A percentile compares a stretch with the other conserved stretches of the same genome.
These are phyloP conservation scores for Xylona heveae DNA, from an alignment of 495 filamentous ascomycete genomes.

Conservation along the genomic window DNA sequence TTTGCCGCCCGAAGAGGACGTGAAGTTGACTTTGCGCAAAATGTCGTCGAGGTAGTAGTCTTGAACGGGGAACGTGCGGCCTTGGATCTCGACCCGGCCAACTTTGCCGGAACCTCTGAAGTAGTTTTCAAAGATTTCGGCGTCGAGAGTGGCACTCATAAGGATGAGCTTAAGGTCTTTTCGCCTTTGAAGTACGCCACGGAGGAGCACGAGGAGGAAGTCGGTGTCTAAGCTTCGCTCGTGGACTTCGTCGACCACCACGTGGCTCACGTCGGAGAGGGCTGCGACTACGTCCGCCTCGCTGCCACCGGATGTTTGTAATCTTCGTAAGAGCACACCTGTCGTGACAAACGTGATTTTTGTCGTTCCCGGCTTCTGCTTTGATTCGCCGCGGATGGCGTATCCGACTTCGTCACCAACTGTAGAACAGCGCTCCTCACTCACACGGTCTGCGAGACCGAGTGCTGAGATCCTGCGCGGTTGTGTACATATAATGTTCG, in stretches of 20 bases:
- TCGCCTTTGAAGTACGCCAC: slow-evolving; percentile 54
- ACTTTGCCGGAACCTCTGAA: slow-evolving; percentile 50
- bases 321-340: slow-evolving; percentile 73
- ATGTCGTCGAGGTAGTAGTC: slow-evolving; percentile 88
- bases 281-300: slow-evolving; percentile 35
- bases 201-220: slow-evolving; percentile 74
- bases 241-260: slow-evolving; percentile 94
- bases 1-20: slow-evolving; percentile 6
- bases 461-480: slow-evolving; percentile 87
- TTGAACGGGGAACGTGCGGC: slow-evolving; percentile 72
- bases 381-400: slow-evolving; percentile 81
- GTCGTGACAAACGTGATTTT: slow-evolving; percentile 94
- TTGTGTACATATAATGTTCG: slow-evolving; percentile 94
- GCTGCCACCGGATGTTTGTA: slow-evolving; percentile 69
- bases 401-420: slow-evolving; percentile 88
- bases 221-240: slow-evolving; percentile 91
- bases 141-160: slow-evolving; percentile 97
- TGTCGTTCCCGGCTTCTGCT: slow-evolving; percentile 39
- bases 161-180: slow-evolving; percentile 78
- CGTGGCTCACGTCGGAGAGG: slow-evolving; percentile 75
- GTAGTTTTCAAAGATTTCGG: slow-evolving; percentile 65
- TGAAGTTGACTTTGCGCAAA: slow-evolving; percentile 57
- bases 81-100: slow-evolving; percentile 63
- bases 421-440: slow-evolving; percentile 62
- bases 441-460: slow-evolving; percentile 82